Percentiles rank a stretch among this genome's conserved stretches.
These are phyloP conservation scores for Stachybotrys chlorohalonatus DNA, from an alignment of 2,329 filamentous ascomycete species.

Conservation along the genomic window DNA sequence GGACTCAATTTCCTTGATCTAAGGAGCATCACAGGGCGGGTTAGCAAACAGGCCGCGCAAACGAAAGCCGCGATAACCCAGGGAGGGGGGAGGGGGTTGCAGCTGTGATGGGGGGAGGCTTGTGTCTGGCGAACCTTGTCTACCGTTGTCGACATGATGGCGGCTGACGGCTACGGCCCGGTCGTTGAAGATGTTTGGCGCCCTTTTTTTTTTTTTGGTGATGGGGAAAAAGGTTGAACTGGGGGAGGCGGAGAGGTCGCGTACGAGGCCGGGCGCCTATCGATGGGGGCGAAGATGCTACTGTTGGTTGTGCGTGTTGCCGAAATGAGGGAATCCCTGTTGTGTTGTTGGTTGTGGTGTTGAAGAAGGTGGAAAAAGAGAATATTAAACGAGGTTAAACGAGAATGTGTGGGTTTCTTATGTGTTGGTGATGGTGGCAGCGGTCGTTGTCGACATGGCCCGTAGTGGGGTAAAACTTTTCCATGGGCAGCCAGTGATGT, in stretches of 20 bases:
- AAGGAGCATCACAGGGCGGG: conserved; percentile 12
- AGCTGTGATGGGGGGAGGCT: background rate
- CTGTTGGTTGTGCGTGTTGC: background rate
- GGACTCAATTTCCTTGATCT: conserved; percentile 96
- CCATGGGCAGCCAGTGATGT: conserved; percentile 18
- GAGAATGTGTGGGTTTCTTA: background rate
- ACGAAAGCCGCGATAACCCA: background rate
- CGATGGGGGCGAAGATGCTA: background rate
- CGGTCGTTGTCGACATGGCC: conserved; percentile 9
- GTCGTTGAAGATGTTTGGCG: background rate
- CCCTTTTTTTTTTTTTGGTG: background rate
- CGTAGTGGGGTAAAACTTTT: conserved; percentile 32
- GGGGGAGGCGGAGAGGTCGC: background rate
- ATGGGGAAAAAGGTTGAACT: background rate
- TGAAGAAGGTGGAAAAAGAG: background rate
- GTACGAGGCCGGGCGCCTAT: background rate
- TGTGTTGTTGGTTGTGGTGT: conserved; percentile 2
- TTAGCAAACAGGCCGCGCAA: conserved; percentile 19
- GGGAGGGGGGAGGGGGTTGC: background rate
- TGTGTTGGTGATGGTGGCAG: conserved; percentile 11
- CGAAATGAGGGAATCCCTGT: background rate
- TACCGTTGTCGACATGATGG: conserved; percentile 89
- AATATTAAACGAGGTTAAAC: background rate
- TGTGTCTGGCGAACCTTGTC: conserved; percentile 62
- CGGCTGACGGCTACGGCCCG: conserved; percentile 5